phyloP scores from a whole-genome alignment of 2,329 filamentous ascomycete species.

The Colletotrichum sp. region DNA sequence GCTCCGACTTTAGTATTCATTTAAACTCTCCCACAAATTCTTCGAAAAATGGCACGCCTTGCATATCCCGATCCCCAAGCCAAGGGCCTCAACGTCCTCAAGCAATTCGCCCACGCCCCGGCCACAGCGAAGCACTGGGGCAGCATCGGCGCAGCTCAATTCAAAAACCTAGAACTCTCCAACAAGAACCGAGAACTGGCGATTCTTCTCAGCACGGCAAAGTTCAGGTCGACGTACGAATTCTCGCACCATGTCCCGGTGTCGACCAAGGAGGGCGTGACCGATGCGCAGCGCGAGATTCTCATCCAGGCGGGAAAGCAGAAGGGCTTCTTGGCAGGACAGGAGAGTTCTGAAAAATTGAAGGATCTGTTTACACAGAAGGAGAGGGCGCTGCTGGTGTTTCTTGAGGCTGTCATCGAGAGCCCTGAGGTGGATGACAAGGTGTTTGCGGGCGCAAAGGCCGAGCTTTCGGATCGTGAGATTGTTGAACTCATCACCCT shows the following conservation, averaged over 20 bases:
- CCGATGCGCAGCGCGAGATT: not conserved
- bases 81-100: not conserved
- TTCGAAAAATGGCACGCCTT: not conserved
- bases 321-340: not conserved
- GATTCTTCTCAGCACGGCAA: not conserved
- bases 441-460: not conserved
- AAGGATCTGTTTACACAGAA: not conserved
- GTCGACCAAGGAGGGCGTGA: not conserved
- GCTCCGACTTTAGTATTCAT: too few relatives aligned
- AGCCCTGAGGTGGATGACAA: not conserved
- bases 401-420: not conserved
- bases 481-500: not conserved
- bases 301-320: not conserved
- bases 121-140: not conserved
- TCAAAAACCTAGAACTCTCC: not conserved
- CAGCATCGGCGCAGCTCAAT: not conserved
- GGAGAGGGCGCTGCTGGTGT: not conserved
- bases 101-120: not conserved
- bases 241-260: not conserved
- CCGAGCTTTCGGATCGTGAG: not conserved
- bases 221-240: not conserved
- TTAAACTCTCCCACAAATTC: too few relatives aligned
- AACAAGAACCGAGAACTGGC: not conserved
- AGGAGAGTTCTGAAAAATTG: not conserved
- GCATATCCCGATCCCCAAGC: not conserved